These are phyloP conservation scores for Nakazawaea pomicola DNA, from an alignment of 805 yeast genomes.

Conservation along the genomic window DNA sequence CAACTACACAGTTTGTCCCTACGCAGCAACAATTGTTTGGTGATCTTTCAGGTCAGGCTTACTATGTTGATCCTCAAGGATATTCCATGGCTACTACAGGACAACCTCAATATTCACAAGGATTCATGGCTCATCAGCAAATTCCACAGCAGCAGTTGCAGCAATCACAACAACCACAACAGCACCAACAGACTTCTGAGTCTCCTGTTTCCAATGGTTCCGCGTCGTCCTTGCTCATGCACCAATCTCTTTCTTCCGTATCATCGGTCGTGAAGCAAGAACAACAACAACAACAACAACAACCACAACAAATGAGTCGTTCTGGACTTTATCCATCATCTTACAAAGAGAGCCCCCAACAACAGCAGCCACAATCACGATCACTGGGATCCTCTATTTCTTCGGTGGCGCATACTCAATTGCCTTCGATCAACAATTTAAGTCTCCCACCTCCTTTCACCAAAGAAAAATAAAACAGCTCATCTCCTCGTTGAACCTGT, in stretches of 20 bases:
- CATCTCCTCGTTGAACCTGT: too few species aligned
- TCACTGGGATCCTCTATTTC: constrained; percentile 3
- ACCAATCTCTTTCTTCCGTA: background rate
- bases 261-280: background rate
- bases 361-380: constrained; percentile 4
- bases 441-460: constrained; percentile 24
- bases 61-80: background rate
- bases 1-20: too few species aligned
- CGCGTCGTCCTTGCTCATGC: background rate
- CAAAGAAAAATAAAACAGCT: constrained; percentile 8
- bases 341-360: background rate
- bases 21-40: constrained; percentile 10
- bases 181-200: constrained; percentile 13
- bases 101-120: too few species aligned
- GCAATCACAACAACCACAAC: constrained; percentile 17
- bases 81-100: too few species aligned
- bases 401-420: constrained; percentile 18
- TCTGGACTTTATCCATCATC: constrained; percentile 1
- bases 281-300: too few species aligned
- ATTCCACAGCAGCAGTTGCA: constrained; percentile 14
- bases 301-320: background rate
- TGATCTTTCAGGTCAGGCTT: background rate
- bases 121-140: background rate
- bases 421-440: constrained; percentile 25
- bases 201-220: constrained; percentile 4